Base-by-base conservation (phyloP, 768 basidiomycete genomes). In the Suillus sp. region DNA sequence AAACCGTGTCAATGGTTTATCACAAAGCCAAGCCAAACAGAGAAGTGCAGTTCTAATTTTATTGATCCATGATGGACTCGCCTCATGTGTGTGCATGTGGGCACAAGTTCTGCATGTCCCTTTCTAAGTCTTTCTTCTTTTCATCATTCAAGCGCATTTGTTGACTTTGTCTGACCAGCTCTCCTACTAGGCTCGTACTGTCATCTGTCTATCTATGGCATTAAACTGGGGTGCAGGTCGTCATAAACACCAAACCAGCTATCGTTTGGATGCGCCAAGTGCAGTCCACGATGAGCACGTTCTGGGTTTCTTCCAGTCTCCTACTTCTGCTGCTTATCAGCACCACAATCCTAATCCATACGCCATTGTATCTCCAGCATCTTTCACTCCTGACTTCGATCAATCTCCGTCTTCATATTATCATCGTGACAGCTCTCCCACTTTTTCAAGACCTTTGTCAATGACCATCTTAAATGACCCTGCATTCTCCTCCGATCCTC, bases 401-500 rank as follows among this genome's bases (percentile, higher is more conserved):
- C 61, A 62, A 42, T 62, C 61, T 35, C 59, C 59, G 40, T 34
- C 59, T 43, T 62, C 61, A 59, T 42, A 10, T 35, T 32, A 60
- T 40, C 30, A 1, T 18, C 32, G n/a, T 8, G 53, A 45, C 18
- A 32, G 58, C 13, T 35, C 51, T 20, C 65, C 65, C 30, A 60
- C 37, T 11, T 68, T 65, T 62, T 65, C 35, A 63, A 56, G 50
- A 30, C 64, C 69, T 43, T 61, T 71, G 73, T 58, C 76, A 22
- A 64, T 59, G 69, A 65, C 75, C 7, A 30, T 81, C 4, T 77
- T 79, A 59, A 78, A 83, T 68, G 84, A 85, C 67, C 86, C 85
- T 57, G 86, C 86, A 0, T 87, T 87, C 77, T 86, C 86, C 66
- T 66, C 80, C 59, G 81, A 86, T 75, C 86, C 86, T 20, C 77